phyloP scores from a whole-genome alignment of 225 moss, liverwort and hornwort genomes.

The Lunularia cruciata region DNA sequence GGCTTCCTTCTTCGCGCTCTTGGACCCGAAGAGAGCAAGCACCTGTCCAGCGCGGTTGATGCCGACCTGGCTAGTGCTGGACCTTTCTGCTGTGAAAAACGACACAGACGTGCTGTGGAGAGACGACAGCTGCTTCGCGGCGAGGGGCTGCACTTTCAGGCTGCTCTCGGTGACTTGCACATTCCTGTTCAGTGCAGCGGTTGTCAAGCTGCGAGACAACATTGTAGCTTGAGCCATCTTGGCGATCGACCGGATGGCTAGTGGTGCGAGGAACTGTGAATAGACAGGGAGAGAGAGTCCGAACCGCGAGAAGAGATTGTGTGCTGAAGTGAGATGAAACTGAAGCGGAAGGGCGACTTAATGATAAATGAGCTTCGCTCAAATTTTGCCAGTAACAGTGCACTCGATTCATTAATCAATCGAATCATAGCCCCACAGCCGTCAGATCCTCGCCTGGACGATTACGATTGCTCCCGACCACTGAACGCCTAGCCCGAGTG shows the following conservation, averaged over 20 bases:
- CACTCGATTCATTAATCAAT: neutral
- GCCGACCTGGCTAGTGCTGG: constrained; percentile 4
- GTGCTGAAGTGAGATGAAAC: neutral
- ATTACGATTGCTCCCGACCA: neutral
- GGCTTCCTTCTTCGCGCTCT: constrained; percentile 30
- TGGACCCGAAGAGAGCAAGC: constrained; percentile 56
- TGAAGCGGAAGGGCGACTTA: neutral
- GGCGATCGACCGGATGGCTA: neutral
- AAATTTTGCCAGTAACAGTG: neutral
- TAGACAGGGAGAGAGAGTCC: constrained; percentile 9
- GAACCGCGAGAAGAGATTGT: too few species aligned
- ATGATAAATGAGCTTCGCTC: constrained; percentile 3
- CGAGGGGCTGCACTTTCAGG: constrained; percentile 24
- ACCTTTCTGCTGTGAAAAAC: constrained; percentile 16
- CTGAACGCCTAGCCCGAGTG: neutral
- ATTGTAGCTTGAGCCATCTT: constrained; percentile 64
- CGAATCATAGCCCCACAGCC: neutral
- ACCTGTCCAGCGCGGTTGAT: constrained; percentile 37
- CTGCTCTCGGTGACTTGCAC: constrained; percentile 1
- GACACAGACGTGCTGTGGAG: constrained; percentile 23
- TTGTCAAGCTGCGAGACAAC: constrained; percentile 42
- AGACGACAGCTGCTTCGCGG: constrained; percentile 40
- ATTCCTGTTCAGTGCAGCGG: constrained; percentile 12
- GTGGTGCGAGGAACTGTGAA: constrained; percentile 28
- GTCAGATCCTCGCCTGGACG: neutral